These are phyloP conservation scores for Lachancea sp. DNA, from an alignment of 805 yeast species.

Conservation along the genomic window DNA sequence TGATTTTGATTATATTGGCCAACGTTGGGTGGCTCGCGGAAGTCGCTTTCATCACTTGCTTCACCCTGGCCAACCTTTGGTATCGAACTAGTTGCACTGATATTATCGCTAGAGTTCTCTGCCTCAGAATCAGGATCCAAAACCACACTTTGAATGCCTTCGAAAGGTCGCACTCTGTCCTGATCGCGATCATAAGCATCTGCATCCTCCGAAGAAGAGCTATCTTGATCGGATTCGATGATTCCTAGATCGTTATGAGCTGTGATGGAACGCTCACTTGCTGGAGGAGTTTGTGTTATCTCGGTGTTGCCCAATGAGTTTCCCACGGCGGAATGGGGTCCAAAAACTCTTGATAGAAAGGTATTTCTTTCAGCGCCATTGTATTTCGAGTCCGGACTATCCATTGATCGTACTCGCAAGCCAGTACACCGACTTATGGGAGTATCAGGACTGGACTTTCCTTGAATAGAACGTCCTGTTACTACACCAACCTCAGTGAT, in stretches of 20 bases:
- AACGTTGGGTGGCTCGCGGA: background rate
- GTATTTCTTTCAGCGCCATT: conserved; percentile 20
- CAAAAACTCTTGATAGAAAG: conserved; percentile 31
- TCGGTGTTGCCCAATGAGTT: conserved; percentile 25
- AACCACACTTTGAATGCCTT: conserved; percentile 7
- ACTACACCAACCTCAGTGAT: too few relatives aligned
- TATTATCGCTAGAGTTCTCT: conserved; percentile 2
- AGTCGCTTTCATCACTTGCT: conserved; percentile 7
- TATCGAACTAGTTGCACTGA: conserved; percentile 14
- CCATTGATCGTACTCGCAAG: conserved; percentile 2
- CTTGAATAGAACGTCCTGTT: too few relatives aligned
- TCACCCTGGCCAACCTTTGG: conserved; percentile 25
- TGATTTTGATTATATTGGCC: background rate
- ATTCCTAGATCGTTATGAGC: conserved; percentile 20
- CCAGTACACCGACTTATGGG: background rate
- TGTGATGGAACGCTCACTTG: conserved; percentile 9
- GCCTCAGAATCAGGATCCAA: conserved; percentile 5
- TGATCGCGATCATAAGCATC: conserved; percentile 10
- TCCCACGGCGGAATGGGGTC: conserved; percentile 27
- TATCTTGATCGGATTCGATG: conserved; percentile 32
- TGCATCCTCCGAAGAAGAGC: conserved; percentile 24
- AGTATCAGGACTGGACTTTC: too few relatives aligned
- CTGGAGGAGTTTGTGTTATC: conserved; percentile 16
- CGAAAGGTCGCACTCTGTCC: conserved; percentile 1
- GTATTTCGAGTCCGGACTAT: conserved; percentile 5